Percentiles rank a stretch among this genome's conserved stretches.
These are phyloP conservation scores for Xylariaceae sp. DNA, from an alignment of 2,329 filamentous ascomycete species.

Conservation along the genomic window DNA sequence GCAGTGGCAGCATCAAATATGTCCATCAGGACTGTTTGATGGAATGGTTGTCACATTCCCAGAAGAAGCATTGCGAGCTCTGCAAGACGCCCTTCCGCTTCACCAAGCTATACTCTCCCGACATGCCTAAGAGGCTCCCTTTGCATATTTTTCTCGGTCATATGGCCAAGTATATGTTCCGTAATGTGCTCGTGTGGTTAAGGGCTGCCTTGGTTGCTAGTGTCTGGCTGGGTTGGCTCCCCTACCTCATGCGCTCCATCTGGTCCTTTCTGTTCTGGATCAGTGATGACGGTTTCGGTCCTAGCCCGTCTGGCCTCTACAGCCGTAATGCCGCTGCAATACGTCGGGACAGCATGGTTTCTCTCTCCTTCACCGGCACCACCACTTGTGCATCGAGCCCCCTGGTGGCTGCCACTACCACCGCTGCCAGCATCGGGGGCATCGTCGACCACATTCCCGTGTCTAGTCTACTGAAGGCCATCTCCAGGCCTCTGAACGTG, in stretches of 20 bases:
- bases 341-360: conserved; percentile 19
- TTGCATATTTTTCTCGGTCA: conserved; percentile 79
- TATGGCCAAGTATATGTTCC: conserved; percentile 71
- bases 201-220: conserved; percentile 76
- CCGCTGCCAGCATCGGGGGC: conserved; percentile 40
- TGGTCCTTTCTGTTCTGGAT: conserved; percentile 97
- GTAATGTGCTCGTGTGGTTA: conserved; percentile 75
- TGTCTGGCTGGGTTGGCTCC: conserved; percentile 88
- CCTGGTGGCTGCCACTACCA: conserved; percentile 42
- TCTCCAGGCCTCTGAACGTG: conserved; percentile 38
- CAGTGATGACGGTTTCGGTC: conserved; percentile 71
- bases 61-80: conserved; percentile 99
- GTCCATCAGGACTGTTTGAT: conserved; percentile 98
- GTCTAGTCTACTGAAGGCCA: conserved; percentile 31
- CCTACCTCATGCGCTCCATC: conserved; percentile 86
- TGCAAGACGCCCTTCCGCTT: conserved; percentile 99
- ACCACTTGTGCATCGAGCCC: conserved; percentile 45
- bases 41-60: conserved; percentile 97
- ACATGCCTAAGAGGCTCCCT: conserved; percentile 87
- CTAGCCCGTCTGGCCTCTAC: conserved; percentile 37
- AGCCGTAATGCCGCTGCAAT: conserved; percentile 30
- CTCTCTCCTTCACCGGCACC: conserved; percentile 32
- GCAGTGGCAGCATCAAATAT: conserved; percentile 97
- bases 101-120: conserved; percentile 93
- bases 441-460: conserved; percentile 42